phyloP scores from a whole-genome alignment of 495 filamentous ascomycete genomes.

The Massariosphaeria phaeospora region DNA sequence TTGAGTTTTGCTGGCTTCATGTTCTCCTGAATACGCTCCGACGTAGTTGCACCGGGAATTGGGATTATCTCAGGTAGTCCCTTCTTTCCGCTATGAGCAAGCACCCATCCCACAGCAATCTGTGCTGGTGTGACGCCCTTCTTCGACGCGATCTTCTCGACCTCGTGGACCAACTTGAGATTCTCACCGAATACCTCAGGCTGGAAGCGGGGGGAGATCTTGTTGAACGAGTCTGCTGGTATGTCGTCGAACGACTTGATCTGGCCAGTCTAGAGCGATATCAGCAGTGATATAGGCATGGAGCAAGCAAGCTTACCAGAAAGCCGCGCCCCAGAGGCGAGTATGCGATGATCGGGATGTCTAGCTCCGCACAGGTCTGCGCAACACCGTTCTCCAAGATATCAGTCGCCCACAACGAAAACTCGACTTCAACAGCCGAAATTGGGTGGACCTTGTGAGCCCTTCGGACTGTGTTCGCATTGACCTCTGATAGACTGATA shows the following conservation, averaged over 20 bases:
- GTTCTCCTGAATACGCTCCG: conserved; percentile 42
- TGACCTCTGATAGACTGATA: conserved; percentile 70
- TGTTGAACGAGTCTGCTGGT: conserved; percentile 54
- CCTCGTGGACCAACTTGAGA: conserved; percentile 59
- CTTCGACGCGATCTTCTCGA: conserved; percentile 60
- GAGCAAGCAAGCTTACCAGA: conserved; percentile 28
- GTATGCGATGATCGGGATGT: conserved; percentile 68
- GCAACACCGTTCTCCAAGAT: conserved; percentile 71
- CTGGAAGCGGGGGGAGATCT: conserved; percentile 58
- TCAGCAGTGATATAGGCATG: conserved; percentile 11
- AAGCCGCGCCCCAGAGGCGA: conserved; percentile 52
- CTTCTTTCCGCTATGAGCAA: conserved; percentile 49
- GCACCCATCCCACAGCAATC: conserved; percentile 72
- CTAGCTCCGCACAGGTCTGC: conserved; percentile 61
- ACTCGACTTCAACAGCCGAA: conserved; percentile 71
- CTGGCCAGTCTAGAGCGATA: conserved; percentile 48
- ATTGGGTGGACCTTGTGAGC: conserved; percentile 68
- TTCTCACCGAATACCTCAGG: conserved; percentile 68
- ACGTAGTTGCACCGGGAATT: conserved; percentile 65
- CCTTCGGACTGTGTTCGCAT: conserved; percentile 66
- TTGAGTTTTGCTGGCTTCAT: conserved; percentile 35
- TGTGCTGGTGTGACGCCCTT: conserved; percentile 72
- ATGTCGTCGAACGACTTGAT: conserved; percentile 59
- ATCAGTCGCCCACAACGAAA: conserved; percentile 65
- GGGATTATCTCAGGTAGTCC: conserved; percentile 71